Conservation (phyloP, 805 yeast species). For the Starmerella riodocensis region DNA sequence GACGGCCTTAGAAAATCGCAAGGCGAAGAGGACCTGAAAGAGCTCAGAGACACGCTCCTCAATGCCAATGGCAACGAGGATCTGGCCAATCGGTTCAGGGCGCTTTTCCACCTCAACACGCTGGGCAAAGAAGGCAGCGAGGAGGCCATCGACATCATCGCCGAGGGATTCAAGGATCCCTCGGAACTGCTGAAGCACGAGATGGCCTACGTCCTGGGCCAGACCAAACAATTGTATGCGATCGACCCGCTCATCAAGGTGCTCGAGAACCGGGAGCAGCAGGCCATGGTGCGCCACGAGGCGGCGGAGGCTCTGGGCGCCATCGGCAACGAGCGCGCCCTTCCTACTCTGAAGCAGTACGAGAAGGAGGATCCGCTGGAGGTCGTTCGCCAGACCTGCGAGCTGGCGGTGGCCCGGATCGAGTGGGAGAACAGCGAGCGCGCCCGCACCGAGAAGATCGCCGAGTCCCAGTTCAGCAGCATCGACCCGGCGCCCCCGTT, state of each 20-base stretch:
- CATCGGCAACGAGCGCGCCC: constrained; percentile 63
- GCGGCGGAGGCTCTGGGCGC: constrained; percentile 99
- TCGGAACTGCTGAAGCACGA: constrained; percentile 93
- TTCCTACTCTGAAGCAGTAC: constrained; percentile 52
- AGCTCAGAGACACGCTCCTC: constrained; percentile 22
- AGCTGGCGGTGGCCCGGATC: constrained; percentile 88
- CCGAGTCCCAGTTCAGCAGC: constrained; percentile 64
- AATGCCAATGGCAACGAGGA: constrained; percentile 44
- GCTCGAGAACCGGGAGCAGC: constrained; percentile 44
- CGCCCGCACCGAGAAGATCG: constrained; percentile 55
- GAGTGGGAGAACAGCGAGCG: constrained; percentile 73
- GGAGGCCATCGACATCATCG: constrained; percentile 68
- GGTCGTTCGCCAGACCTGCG: constrained; percentile 95
- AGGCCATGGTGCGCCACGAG: constrained; percentile 96
- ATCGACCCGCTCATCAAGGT: constrained; percentile 65
- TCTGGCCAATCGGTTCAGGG: constrained; percentile 82
- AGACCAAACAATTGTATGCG: constrained; percentile 71
- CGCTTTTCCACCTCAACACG: constrained; percentile 78
- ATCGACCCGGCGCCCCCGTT: constrained; percentile 98
- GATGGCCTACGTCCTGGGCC: constrained; percentile 94
- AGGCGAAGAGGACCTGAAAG: constrained; percentile 19
- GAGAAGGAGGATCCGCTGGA: constrained; percentile 59
- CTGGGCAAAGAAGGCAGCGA: constrained; percentile 60
- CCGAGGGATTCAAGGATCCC: constrained; percentile 65
- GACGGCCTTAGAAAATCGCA: constrained; percentile 23